Percentiles rank a stretch among this genome's conserved stretches.
Conservation (phyloP, 331 rosid species). For the Malus hybrid region DNA sequence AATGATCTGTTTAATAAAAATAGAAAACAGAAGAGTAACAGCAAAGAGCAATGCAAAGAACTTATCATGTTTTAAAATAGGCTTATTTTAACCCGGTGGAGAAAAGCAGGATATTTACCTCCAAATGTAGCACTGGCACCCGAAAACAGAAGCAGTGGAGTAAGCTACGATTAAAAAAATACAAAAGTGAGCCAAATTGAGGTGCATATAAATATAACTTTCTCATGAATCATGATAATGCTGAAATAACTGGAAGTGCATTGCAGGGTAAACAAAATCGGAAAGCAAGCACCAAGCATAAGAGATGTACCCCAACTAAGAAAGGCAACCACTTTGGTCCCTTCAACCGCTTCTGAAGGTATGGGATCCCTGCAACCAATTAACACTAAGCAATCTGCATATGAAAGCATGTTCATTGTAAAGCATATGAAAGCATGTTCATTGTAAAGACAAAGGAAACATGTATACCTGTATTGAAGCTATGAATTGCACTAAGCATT, state of each 20-base stretch:
- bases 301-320: slow-evolving; percentile 58
- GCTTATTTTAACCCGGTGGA: neutral
- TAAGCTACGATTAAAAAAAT: slow-evolving; percentile 39
- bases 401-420: neutral
- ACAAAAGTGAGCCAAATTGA: slow-evolving; percentile 10
- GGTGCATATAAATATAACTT: slow-evolving; percentile 2
- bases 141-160: slow-evolving; percentile 69
- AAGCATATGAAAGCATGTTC: neutral
- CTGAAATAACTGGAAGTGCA: neutral
- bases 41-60: slow-evolving; percentile 2
- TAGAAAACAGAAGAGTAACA: neutral
- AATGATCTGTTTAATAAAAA: neutral
- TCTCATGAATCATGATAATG: neutral
- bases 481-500: slow-evolving; percentile 67
- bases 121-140: slow-evolving; percentile 87
- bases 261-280: neutral
- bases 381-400: slow-evolving; percentile 21
- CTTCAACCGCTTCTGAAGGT: slow-evolving; percentile 66
- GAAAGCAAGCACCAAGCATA: neutral
- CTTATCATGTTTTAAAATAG: neutral
- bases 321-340: slow-evolving; percentile 99
- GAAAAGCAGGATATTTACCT: slow-evolving; percentile 32
- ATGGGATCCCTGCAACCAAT: slow-evolving; percentile 65
- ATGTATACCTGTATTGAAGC: slow-evolving; percentile 48
- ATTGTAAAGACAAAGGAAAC: neutral